Evolutionary conservation across 1,139 yeast species (phyloP), one percentile per base, ranked within the genome.

Genomic region (Protomyces macrosporus): DNA sequence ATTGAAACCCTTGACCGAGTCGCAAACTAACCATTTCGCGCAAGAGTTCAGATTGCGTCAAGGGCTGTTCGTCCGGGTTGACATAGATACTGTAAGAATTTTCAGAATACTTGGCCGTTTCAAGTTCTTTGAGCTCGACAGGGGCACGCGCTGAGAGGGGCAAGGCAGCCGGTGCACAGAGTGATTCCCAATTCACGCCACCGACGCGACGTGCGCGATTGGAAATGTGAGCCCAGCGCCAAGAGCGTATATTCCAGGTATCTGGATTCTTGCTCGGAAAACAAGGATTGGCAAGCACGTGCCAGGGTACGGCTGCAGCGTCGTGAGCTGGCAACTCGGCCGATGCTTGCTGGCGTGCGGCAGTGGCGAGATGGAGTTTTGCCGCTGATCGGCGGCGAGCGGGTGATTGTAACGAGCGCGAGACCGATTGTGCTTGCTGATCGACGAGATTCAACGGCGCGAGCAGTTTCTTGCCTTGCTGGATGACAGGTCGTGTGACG

Each of bases 121-220:
- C 71, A 65, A 91, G 84, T 67, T 88, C 93, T 6, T 79, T 77
- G 4, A 79, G 76, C 0, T 85, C 75, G 0, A 98, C 98, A 71
- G 91, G 90, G 6, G 86, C 79, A 0, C 87, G 83, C 0, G 95
- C 85, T 0, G 89, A 84, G 0, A 87, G 78, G 0, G 99, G 99
- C 33, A 95, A 76, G 3, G 96, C 86, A 0, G 98, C 98, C 0
- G 99, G 99, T 0, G 97, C 84, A 42, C 90, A 87, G 64, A 95
- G 79, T 0, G 98, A 91, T 65, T 89, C 82, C 98, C 98, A 95
- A 72, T 91, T 91, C 54, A 91, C 86, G 10, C 83, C 79, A 69
- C 84, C 53, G 33, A 65, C 65, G 6, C 63, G 54, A 10, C 67
- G 64, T 32, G 64, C 64, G n/a, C 69, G 67, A 33, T 69, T 68